Conservation (phyloP, 164 flowering plant species). For the Vitis rupestris region DNA sequence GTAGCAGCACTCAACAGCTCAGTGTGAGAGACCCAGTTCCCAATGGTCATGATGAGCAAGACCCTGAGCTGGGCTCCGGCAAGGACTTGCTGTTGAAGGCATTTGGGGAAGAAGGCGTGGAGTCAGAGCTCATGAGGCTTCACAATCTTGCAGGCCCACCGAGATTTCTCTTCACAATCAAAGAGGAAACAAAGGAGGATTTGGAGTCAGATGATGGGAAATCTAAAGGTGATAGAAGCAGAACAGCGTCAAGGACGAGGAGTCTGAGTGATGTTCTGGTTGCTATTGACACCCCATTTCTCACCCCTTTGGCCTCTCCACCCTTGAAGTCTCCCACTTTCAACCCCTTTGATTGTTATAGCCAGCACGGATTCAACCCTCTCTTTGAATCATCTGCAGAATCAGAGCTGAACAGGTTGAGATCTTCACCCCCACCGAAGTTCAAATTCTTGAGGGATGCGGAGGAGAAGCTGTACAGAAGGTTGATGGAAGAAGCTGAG, state of each 20-base stretch:
- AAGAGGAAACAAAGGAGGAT: conserved; percentile 83
- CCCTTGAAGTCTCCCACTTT: conserved; percentile 14
- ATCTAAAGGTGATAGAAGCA: conserved; percentile 29
- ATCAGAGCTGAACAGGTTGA: conserved; percentile 39
- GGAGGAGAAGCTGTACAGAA: conserved; percentile 69
- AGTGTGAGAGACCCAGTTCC: conserved; percentile 10
- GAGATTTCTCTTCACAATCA: conserved; percentile 78
- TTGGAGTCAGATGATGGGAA: conserved; percentile 72
- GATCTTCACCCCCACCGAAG: conserved; percentile 84
- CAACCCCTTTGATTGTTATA: conserved; percentile 21
- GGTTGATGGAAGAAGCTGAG: conserved; percentile 47
- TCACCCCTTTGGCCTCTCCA: conserved; percentile 42
- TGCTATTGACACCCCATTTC: conserved; percentile 32
- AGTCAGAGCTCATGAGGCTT: conserved; percentile 71
- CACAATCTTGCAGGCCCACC: conserved; percentile 77
- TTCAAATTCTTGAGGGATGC: conserved; percentile 92
- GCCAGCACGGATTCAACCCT: conserved; percentile 54
- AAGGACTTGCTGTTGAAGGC: conserved; percentile 23
- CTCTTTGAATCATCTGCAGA: conserved; percentile 70
- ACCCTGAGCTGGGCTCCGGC: conserved; percentile 22
- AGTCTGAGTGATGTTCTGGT: conserved; percentile 43
- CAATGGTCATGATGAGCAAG: conserved; percentile 11
- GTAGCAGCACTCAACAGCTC: conserved; percentile 1
- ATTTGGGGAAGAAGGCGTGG: conserved; percentile 45
- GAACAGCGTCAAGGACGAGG: conserved; percentile 42